These are phyloP conservation scores for Penicillium nucicola DNA, from an alignment of 495 filamentous ascomycete genomes.

Conservation along the genomic window DNA sequence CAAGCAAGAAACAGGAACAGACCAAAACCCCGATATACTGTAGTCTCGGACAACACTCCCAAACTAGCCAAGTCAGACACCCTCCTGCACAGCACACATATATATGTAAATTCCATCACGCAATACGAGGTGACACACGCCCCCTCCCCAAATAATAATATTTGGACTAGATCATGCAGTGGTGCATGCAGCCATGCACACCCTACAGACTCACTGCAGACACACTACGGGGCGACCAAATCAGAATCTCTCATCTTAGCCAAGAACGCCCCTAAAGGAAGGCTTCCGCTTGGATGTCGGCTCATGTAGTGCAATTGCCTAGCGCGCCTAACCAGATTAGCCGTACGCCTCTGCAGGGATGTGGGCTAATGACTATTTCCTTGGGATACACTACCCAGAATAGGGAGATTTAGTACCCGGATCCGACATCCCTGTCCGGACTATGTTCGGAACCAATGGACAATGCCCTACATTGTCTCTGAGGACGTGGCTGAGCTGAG, in stretches of 20 bases:
- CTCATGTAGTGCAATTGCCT: background rate
- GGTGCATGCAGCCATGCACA: background rate
- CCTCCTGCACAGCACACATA: background rate
- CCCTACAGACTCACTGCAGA: no score
- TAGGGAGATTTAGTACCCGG: background rate
- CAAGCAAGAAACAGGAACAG: no score
- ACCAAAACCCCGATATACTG: no score
- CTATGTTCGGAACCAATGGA: background rate
- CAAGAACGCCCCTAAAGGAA: constrained; percentile 4
- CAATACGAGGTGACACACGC: background rate
- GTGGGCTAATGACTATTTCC: background rate
- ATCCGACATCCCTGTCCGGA: background rate
- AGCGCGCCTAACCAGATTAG: background rate
- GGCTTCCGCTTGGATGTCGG: constrained; percentile 11
- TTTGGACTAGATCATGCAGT: constrained; percentile 10
- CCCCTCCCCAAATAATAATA: background rate
- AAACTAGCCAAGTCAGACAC: background rate
- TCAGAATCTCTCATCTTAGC: background rate
- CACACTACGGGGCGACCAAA: background rate
- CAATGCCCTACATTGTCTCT: background rate
- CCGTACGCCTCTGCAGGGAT: background rate
- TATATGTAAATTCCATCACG: no score
- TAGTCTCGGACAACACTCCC: background rate
- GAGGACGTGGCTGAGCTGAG: background rate
- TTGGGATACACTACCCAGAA: background rate